Percentiles rank a stretch among this genome's conserved stretches.
These are phyloP conservation scores for Pythium myriotylum DNA, from an alignment of 352 stramenopile genomes.

Conservation along the genomic window DNA sequence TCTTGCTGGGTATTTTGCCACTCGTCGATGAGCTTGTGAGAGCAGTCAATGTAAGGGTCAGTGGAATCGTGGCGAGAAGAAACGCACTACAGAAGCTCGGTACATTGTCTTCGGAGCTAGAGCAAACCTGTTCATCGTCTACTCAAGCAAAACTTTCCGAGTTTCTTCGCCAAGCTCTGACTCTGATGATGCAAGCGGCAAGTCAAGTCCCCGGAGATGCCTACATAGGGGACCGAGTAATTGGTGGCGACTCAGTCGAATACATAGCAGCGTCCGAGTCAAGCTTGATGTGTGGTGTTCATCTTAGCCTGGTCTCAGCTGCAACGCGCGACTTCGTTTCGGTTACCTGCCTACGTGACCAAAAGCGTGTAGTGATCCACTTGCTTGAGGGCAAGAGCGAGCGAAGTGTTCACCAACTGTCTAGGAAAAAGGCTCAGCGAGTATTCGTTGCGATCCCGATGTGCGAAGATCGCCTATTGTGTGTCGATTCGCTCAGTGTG, in stretches of 20 bases:
- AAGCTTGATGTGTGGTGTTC: conserved; percentile 54
- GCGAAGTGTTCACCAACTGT: conserved; percentile 29
- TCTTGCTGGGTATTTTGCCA: conserved; percentile 45
- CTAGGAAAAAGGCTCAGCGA: conserved; percentile 29
- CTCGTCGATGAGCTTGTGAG: conserved; percentile 47
- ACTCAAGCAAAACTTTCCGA: conserved; percentile 27
- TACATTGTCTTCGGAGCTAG: conserved; percentile 12
- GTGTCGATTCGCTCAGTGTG: conserved; percentile 53
- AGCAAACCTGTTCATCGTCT: conserved; percentile 19
- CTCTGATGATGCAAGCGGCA: conserved; percentile 34
- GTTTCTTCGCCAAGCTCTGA: conserved; percentile 31
- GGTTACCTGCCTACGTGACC: conserved; percentile 48
- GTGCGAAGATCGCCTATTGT: conserved; percentile 57
- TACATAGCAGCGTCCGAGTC: conserved; percentile 44
- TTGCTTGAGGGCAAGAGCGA: conserved; percentile 34
- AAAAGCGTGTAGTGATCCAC: conserved; percentile 36
- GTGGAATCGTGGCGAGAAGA: conserved; percentile 47
- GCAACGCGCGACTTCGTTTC: conserved; percentile 38
- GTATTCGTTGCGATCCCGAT: conserved; percentile 48
- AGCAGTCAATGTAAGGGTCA: conserved; percentile 47
- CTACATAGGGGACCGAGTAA: conserved; percentile 50
- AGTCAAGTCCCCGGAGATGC: conserved; percentile 40
- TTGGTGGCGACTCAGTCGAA: conserved; percentile 30
- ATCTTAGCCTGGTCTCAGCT: conserved; percentile 31
- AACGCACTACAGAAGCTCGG: conserved; percentile 32